Evolutionary conservation across 495 filamentous ascomycete genomes (phyloP).

Genomic region (Penicillium ucsense): DNA sequence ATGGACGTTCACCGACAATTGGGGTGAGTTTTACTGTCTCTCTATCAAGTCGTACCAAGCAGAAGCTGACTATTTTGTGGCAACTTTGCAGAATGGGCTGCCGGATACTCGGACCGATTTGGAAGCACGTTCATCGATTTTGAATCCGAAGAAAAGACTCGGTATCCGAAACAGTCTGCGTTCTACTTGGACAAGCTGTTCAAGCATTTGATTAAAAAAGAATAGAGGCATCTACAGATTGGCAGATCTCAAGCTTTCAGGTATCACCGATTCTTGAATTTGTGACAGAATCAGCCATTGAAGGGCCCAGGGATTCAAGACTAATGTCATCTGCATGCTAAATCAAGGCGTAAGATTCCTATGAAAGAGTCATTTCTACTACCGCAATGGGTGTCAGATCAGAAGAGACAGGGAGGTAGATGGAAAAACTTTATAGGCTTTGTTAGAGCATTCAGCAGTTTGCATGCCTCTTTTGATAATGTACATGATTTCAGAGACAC

Average conservation of each 20-base stretch:
- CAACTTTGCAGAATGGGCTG: slow-evolving; percentile 32
- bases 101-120: slow-evolving; percentile 39
- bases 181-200: slow-evolving; percentile 34
- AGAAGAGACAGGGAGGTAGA: too few relatives aligned
- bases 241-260: background rate
- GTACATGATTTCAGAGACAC: too few relatives aligned
- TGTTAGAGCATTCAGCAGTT: too few relatives aligned
- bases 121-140: slow-evolving; percentile 36
- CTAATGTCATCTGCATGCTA: too few relatives aligned
- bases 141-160: slow-evolving; percentile 33
- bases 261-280: background rate
- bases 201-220: slow-evolving; percentile 25
- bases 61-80: slow-evolving; percentile 1
- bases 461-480: too few relatives aligned
- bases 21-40: slow-evolving; percentile 13
- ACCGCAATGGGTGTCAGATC: too few relatives aligned
- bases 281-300: background rate
- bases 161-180: slow-evolving; percentile 37
- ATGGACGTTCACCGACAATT: slow-evolving; percentile 41
- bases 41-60: background rate
- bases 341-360: too few relatives aligned
- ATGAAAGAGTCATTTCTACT: too few relatives aligned
- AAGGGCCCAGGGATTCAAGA: too few relatives aligned
- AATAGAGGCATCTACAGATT: background rate
- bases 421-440: too few relatives aligned